A percentile compares a stretch with the other conserved stretches of the same genome.
These are phyloP conservation scores for Thermoascus crustaceus DNA, from an alignment of 2,329 filamentous ascomycete species.

Conservation along the genomic window DNA sequence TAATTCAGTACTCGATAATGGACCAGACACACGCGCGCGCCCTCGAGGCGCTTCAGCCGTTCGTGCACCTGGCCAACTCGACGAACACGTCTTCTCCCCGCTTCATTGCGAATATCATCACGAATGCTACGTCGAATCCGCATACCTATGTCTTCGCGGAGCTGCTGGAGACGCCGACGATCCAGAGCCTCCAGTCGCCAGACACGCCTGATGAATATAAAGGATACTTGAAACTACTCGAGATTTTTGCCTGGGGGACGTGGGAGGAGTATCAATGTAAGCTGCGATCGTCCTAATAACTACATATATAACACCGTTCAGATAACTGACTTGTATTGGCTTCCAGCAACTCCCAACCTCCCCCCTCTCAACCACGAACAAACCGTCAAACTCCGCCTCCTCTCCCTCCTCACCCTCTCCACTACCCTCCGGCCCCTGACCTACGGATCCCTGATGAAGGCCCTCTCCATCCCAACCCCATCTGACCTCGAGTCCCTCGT, in stretches of 20 bases:
- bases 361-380: conserved; percentile 67
- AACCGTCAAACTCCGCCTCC: conserved; percentile 76
- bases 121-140: conserved; percentile 77
- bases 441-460: conserved; percentile 60
- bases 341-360: conserved; percentile 46
- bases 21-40: conserved; percentile 43
- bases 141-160: conserved; percentile 92
- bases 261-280: conserved; percentile 66
- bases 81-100: conserved; percentile 63
- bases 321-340: conserved; percentile 1
- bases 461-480: conserved; percentile 58
- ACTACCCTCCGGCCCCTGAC: conserved; percentile 59
- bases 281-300: conserved; percentile 12
- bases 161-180: conserved; percentile 71
- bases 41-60: conserved; percentile 65
- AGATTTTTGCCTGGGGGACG: conserved; percentile 89
- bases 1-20: conserved; percentile 26
- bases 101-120: conserved; percentile 77
- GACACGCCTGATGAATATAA: conserved; percentile 53
- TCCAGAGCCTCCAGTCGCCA: conserved; percentile 59
- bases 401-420: conserved; percentile 77
- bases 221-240: conserved; percentile 60
- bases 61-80: conserved; percentile 78
- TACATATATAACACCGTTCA: conserved; percentile 7
- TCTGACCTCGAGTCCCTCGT: conserved; percentile 77